Percentiles rank a stretch among this genome's conserved stretches.
These are phyloP conservation scores for Rhizophora mangle DNA, from an alignment of 345 rosid species.

Conservation along the genomic window DNA sequence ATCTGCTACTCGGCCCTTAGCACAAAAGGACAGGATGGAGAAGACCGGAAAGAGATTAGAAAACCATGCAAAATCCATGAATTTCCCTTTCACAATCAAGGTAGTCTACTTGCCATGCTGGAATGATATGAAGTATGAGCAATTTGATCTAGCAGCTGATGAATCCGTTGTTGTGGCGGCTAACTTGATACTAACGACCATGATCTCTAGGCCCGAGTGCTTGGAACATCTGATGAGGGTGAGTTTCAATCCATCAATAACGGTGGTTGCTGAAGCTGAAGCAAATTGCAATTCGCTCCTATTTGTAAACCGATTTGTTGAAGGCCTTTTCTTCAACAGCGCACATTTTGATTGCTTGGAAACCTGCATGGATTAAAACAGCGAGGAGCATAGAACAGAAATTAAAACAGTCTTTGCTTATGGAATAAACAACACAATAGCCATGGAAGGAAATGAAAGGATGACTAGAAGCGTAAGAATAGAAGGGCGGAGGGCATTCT, in stretches of 20 bases:
- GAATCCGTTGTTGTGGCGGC: slow-evolving; percentile 36
- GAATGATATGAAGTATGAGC: slow-evolving; percentile 34
- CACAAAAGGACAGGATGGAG: slow-evolving; percentile 10
- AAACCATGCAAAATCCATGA: slow-evolving; percentile 40
- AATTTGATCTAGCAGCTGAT: slow-evolving; percentile 28
- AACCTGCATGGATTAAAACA: slow-evolving; percentile 23
- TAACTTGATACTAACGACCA: slow-evolving; percentile 27
- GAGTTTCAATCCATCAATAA: slow-evolving; percentile 37
- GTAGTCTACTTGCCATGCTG: slow-evolving; percentile 17
- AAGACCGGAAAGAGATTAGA: slow-evolving; percentile 36
- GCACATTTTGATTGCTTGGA: slow-evolving; percentile 49
- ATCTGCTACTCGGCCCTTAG: slow-evolving; percentile 29
- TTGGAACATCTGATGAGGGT: slow-evolving; percentile 41
- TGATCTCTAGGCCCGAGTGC: slow-evolving; percentile 32
- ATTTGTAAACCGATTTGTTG: slow-evolving; percentile 45
- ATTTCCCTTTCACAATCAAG: slow-evolving; percentile 38
- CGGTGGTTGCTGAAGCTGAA: slow-evolving; percentile 47
- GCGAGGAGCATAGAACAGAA: slow-evolving; percentile 7
- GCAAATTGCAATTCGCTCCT: slow-evolving; percentile 53
- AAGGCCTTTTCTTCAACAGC: slow-evolving; percentile 49
- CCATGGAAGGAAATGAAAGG: slow-evolving; percentile 15
- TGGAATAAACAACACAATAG: slow-evolving; percentile 13
- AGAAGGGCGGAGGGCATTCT: slow-evolving; percentile 13
- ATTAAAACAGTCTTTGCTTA: slow-evolving; percentile 19
- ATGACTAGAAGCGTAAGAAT: slow-evolving; percentile 12